Evolutionary conservation across 208 protist genomes (phyloP).

Genomic region (Trypanosoma boissoni): DNA sequence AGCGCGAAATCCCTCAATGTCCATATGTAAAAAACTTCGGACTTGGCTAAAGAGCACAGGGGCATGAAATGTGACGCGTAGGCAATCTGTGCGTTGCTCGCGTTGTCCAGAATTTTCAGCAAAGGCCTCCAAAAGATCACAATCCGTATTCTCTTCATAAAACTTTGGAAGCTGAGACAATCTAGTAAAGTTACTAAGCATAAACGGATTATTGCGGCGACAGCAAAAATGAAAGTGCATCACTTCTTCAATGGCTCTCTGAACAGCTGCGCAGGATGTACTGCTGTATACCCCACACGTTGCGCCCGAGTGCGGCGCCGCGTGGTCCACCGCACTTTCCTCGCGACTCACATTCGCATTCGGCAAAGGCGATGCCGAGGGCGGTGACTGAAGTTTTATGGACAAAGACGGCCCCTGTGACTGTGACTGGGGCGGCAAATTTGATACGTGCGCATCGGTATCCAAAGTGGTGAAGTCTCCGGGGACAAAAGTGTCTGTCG

Average conservation of each 20-base stretch:
- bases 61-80: constrained; percentile 66
- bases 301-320: too few species aligned
- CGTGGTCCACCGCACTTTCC: background rate
- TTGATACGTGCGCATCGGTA: too few species aligned
- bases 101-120: background rate
- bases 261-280: constrained; percentile 38
- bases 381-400: too few species aligned
- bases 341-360: background rate
- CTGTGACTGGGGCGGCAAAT: too few species aligned
- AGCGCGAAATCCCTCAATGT: constrained; percentile 46
- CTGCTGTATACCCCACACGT: constrained; percentile 4
- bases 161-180: constrained; percentile 13
- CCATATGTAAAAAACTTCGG: constrained; percentile 59
- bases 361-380: background rate
- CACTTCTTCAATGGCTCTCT: constrained; percentile 68
- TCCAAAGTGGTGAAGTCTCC: background rate
- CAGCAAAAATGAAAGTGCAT: constrained; percentile 54
- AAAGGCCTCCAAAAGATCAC: constrained; percentile 24
- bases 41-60: constrained; percentile 81
- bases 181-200: constrained; percentile 4
- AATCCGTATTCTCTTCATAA: constrained; percentile 34
- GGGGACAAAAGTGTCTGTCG: too few species aligned
- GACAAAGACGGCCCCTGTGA: too few species aligned
- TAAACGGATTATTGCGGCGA: constrained; percentile 38
- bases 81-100: constrained; percentile 53